Percentiles rank a stretch among this genome's conserved stretches.
phyloP scores from a whole-genome alignment of 1,284 basidiomycete genomes.

The Ceraceosorus guamensis region DNA sequence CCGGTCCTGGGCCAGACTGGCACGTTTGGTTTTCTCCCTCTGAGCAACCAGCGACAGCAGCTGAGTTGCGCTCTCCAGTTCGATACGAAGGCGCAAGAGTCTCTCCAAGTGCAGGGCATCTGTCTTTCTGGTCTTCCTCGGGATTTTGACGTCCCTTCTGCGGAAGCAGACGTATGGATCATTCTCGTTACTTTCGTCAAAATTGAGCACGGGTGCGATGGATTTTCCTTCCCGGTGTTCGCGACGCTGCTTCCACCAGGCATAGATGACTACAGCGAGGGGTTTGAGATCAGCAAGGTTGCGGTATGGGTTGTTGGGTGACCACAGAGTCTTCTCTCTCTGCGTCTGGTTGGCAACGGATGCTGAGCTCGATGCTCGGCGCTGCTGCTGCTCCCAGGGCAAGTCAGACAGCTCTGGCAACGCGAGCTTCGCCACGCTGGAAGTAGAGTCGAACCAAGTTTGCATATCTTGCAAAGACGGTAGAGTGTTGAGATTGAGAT shows the following conservation, averaged over 20 bases:
- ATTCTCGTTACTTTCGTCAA: conserved; percentile 85
- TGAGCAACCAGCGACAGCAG: conserved; percentile 38
- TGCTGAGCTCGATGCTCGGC: conserved; percentile 8
- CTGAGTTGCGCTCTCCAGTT: conserved; percentile 34
- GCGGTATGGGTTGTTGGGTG: conserved; percentile 35
- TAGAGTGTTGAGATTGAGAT: conserved; percentile 55
- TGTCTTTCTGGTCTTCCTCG: conserved; percentile 74
- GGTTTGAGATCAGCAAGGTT: conserved; percentile 38
- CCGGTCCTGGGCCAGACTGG: conserved; percentile 23
- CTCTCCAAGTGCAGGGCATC: conserved; percentile 46
- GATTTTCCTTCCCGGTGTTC: conserved; percentile 38
- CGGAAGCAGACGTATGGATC: conserved; percentile 99
- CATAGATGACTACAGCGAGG: conserved; percentile 32
- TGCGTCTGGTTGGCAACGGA: neutral
- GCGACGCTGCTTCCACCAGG: conserved; percentile 43
- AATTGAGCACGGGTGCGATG: conserved; percentile 40
- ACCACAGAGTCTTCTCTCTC: conserved; percentile 20
- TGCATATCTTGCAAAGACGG: conserved; percentile 33
- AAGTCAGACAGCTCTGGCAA: conserved; percentile 35
- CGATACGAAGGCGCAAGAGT: conserved; percentile 40
- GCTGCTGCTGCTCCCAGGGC: conserved; percentile 28
- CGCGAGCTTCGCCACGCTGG: conserved; percentile 25
- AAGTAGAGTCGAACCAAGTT: conserved; percentile 33
- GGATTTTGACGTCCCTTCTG: conserved; percentile 83
- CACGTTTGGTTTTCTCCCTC: conserved; percentile 40